Evolutionary conservation across 352 stramenopile genomes (phyloP).

Genomic region (Elongisporangium anandrum): DNA sequence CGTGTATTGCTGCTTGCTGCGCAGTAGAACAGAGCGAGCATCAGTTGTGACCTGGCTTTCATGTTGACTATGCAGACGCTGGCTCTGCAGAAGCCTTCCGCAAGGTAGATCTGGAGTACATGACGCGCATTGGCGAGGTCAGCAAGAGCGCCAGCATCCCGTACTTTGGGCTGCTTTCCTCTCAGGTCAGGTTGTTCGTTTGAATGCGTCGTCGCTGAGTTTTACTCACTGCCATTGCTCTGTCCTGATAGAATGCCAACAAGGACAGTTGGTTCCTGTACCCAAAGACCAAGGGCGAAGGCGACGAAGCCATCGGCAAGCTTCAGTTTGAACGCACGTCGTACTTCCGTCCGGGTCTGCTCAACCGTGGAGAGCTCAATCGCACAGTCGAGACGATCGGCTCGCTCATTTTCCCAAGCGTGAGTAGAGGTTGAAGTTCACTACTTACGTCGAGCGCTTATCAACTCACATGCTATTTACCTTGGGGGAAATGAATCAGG

Average conservation of each 20-base stretch:
- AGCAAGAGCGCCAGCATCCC: slow-evolving; percentile 34
- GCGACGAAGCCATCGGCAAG: slow-evolving; percentile 56
- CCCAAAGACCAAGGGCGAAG: slow-evolving; percentile 70
- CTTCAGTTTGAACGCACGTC: slow-evolving; percentile 47
- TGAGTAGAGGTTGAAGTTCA: slow-evolving; percentile 25
- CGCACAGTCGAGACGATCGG: slow-evolving; percentile 51
- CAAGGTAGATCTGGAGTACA: slow-evolving; percentile 76
- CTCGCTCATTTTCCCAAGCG: slow-evolving; percentile 41
- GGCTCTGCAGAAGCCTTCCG: slow-evolving; percentile 61
- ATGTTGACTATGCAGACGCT: slow-evolving; percentile 18
- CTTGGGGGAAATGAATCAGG: slow-evolving; percentile 19
- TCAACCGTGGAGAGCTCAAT: slow-evolving; percentile 53
- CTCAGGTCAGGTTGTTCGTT: slow-evolving; percentile 17
- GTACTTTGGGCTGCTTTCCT: slow-evolving; percentile 68
- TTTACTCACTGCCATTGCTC: background rate
- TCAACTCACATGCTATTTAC: slow-evolving; percentile 1
- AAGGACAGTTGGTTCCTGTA: slow-evolving; percentile 81
- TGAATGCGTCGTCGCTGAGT: background rate
- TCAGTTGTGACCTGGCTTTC: background rate
- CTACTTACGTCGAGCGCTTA: background rate
- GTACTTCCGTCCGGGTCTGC: slow-evolving; percentile 55
- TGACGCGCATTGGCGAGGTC: slow-evolving; percentile 46
- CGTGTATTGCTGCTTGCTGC: background rate
- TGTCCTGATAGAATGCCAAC: slow-evolving; percentile 27
- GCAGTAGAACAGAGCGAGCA: background rate